Conservation (phyloP, 2,329 filamentous ascomycete species). For the Colletotrichum trifolii region DNA sequence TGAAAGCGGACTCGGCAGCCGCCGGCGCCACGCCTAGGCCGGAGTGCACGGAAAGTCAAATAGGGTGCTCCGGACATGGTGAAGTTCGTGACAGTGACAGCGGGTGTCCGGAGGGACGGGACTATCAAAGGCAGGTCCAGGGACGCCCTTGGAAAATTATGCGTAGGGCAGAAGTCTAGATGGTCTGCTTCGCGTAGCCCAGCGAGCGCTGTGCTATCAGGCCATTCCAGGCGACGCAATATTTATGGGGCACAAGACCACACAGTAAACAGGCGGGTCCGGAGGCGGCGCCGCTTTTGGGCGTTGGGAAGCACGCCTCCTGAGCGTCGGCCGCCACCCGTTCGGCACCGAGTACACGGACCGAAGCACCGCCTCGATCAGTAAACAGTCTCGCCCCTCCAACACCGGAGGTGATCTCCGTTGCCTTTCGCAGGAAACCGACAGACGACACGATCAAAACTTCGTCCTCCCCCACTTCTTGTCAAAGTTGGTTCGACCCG, state of each 20-base stretch:
- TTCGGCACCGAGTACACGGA: slow-evolving; percentile 29
- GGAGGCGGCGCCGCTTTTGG: slow-evolving; percentile 26
- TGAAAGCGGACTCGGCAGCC: background rate
- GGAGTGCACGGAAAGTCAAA: slow-evolving; percentile 13
- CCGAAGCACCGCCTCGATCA: slow-evolving; percentile 3
- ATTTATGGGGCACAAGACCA: slow-evolving; percentile 24
- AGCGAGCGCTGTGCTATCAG: background rate
- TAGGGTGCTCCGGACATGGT: slow-evolving; percentile 10
- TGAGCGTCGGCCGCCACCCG: slow-evolving; percentile 1
- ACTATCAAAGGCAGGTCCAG: slow-evolving; percentile 28
- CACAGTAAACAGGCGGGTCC: slow-evolving; percentile 8
- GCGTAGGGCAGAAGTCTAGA: slow-evolving; percentile 14
- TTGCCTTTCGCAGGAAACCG: background rate
- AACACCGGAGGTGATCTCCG: background rate
- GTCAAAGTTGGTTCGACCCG: slow-evolving; percentile 25
- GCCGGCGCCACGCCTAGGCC: slow-evolving; percentile 11
- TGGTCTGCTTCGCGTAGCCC: no score
- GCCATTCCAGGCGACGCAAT: slow-evolving; percentile 4
- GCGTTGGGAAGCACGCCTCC: background rate
- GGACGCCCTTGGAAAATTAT: slow-evolving; percentile 23
- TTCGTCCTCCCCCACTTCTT: slow-evolving; percentile 9
- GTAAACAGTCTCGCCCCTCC: background rate
- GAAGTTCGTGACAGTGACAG: background rate
- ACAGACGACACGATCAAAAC: background rate
- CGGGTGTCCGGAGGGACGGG: slow-evolving; percentile 25